These are phyloP conservation scores for Hemileccinum hortonii DNA, from an alignment of 1,284 basidiomycete genomes.

Conservation along the genomic window DNA sequence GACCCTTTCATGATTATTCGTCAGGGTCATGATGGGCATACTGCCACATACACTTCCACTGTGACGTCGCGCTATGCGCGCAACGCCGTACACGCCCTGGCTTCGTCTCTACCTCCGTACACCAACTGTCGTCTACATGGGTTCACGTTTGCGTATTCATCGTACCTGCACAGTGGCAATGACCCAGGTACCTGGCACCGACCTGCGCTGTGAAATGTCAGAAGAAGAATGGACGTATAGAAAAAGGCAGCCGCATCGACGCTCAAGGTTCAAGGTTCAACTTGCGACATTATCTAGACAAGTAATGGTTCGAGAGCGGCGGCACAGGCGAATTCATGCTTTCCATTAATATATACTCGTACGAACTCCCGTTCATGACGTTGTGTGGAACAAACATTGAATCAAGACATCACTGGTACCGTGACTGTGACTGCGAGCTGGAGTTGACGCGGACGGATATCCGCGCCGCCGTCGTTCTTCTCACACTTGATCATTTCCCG, in stretches of 20 bases:
- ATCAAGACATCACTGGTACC: no score
- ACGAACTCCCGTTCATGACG: no score
- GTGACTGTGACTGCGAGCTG: no score
- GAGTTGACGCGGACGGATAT: no score
- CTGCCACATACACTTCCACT: constrained; percentile 61
- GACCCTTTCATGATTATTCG: no score
- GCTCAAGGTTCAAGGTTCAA: constrained; percentile 51
- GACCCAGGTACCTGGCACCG: constrained; percentile 49
- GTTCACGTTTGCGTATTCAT: constrained; percentile 45
- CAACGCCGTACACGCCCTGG: constrained; percentile 37
- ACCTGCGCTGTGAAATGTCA: constrained; percentile 32
- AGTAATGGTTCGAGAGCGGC: constrained; percentile 48
- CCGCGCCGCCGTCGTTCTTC: constrained; percentile 39
- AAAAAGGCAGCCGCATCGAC: constrained; percentile 44
- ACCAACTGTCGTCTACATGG: constrained; percentile 40
- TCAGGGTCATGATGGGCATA: constrained; percentile 40
- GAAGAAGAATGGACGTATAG: constrained; percentile 49
- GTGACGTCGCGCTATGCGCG: constrained; percentile 35
- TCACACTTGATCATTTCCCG: constrained; percentile 24
- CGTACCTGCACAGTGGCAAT: constrained; percentile 37
- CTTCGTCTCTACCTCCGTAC: constrained; percentile 27
- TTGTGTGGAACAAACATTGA: no score
- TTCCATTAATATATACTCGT: constrained; percentile 41
- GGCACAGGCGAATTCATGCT: constrained; percentile 32
- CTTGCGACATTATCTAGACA: constrained; percentile 50